Percentiles rank a stretch among this genome's conserved stretches.
Conservation (phyloP, 2,329 filamentous ascomycete genomes). For the Colletotrichum sp. region DNA sequence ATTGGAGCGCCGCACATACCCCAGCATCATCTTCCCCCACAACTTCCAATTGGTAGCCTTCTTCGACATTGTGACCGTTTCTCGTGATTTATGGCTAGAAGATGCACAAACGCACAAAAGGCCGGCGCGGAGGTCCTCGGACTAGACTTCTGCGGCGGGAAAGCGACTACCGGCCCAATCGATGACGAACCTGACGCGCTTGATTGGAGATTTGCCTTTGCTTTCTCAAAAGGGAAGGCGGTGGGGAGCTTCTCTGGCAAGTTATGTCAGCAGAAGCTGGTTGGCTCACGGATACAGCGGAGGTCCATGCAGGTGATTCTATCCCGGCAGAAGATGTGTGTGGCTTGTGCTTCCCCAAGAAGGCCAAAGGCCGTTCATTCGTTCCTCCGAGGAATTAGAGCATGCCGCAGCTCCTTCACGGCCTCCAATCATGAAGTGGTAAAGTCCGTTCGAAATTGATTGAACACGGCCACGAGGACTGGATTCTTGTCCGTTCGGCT, state of each 20-base stretch:
- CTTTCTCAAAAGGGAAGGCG: conserved; percentile 1
- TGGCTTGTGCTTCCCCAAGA: conserved; percentile 6
- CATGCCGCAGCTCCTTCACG: background rate
- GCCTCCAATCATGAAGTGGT: background rate
- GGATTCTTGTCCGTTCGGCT: background rate
- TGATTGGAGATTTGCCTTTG: conserved; percentile 9
- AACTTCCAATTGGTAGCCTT: conserved; percentile 60
- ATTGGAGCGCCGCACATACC: conserved; percentile 54
- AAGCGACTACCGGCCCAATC: background rate
- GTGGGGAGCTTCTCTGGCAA: background rate
- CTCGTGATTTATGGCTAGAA: background rate
- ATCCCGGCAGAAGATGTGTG: background rate
- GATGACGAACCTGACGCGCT: conserved; percentile 21
- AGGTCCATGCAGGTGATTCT: conserved; percentile 5
- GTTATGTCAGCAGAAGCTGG: background rate
- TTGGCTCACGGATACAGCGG: background rate
- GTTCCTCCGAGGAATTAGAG: background rate
- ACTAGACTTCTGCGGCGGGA: background rate
- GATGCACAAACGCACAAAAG: background rate
- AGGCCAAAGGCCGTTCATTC: background rate
- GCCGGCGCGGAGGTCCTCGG: background rate
- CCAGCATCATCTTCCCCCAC: conserved; percentile 73
- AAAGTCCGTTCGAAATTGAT: background rate
- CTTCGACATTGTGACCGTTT: conserved; percentile 40
- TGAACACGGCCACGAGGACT: background rate